Base-by-base conservation (phyloP, 116 monocot species). In the Iris pallida region DNA sequence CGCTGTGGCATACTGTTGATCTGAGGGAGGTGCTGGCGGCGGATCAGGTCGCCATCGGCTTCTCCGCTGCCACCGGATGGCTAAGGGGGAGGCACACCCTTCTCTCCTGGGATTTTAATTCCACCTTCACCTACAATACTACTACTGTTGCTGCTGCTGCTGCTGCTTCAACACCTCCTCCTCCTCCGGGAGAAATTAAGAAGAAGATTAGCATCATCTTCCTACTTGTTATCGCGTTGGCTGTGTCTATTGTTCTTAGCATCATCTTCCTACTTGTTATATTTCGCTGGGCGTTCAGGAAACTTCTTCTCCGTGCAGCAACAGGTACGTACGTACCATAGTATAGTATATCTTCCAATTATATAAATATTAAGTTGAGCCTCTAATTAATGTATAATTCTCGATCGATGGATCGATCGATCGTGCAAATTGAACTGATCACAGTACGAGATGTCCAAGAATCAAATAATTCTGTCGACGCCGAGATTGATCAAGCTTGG, bases 91-190 rank as follows among this genome's bases (percentile, higher is more conserved):
- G 60, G 4, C 78, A 81, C 45, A 45, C 20, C n/a, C 19, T 86
- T 9, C 55, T 72, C 11, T 81, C 78, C 8, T 79, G 85, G 81
- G 45, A 72, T 6, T 86, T 86, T 44, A 72, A 16, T 49, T 81
- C 85, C 0, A 66, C 51, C 30, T 17, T 78, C n/a, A n/a, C n/a
- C n/a, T n/a, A n/a, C n/a, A n/a, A n/a, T n/a, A 40, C 4, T 4
- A n/a, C 8, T 8, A 40, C 41, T 5, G 16, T 13, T 15, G 15
- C 16, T 18, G 10, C n/a, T n/a, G n/a, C n/a, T n/a, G n/a, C n/a
- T n/a, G n/a, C n/a, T n/a, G n/a, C n/a, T n/a, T n/a, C n/a, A 18
- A 15, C 57, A 16, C 15, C 15, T 6, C 16, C 57, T 5, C 15
- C 6, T 6, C 15, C 57, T 6, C n/a, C n/a, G 5, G 11, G 7